Evolutionary conservation across 192 early-diverging fungal genomes (phyloP).

Genomic region (Linnemannia exigua): DNA sequence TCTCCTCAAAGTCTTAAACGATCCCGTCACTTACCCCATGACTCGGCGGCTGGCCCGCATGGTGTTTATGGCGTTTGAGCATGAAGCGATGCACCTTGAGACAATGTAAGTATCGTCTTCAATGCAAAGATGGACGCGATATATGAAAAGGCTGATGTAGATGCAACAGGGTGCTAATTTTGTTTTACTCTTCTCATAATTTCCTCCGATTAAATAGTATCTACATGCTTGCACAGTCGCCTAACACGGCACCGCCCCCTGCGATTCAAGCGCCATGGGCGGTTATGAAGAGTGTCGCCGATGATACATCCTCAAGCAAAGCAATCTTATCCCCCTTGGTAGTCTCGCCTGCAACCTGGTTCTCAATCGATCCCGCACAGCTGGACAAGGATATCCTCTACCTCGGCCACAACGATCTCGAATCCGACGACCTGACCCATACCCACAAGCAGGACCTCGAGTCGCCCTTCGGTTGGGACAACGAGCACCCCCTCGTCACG

Average conservation of each 20-base stretch:
- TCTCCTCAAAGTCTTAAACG: slow-evolving; percentile 62
- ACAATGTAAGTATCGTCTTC: slow-evolving; percentile 65
- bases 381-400: slow-evolving; percentile 40
- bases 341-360: slow-evolving; percentile 12
- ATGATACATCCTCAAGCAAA: neutral
- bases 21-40: slow-evolving; percentile 27
- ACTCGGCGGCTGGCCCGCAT: slow-evolving; percentile 66
- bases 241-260: slow-evolving; percentile 62
- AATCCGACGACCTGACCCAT: slow-evolving; percentile 61
- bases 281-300: neutral
- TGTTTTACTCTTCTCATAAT: neutral
- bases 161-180: neutral
- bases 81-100: slow-evolving; percentile 95
- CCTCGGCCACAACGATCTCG: slow-evolving; percentile 77
- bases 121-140: neutral
- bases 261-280: slow-evolving; percentile 58
- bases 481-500: slow-evolving; percentile 74
- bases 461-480: slow-evolving; percentile 90
- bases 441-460: slow-evolving; percentile 24
- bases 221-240: slow-evolving; percentile 88
- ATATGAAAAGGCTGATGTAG: neutral
- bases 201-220: slow-evolving; percentile 35
- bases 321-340: slow-evolving; percentile 19
- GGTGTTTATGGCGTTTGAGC: slow-evolving; percentile 92
- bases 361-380: slow-evolving; percentile 29